Percentiles rank a stretch among this genome's conserved stretches.
Conservation (phyloP, 352 stramenopile genomes). For the Blastocystis sp. region DNA sequence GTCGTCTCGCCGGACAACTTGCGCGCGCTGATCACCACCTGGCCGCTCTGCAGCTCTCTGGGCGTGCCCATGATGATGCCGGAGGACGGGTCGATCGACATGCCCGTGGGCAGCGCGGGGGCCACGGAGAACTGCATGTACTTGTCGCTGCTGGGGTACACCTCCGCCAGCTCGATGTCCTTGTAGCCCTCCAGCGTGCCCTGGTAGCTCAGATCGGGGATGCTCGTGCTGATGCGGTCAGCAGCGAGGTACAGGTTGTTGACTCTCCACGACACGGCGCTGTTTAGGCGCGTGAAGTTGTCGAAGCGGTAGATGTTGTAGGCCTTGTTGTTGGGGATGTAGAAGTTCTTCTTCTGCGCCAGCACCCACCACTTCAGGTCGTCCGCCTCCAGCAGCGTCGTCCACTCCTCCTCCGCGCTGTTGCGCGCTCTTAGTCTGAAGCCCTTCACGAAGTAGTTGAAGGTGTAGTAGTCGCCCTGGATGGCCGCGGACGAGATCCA, state of each 20-base stretch:
- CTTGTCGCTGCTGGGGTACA: background rate
- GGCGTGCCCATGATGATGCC: slow-evolving; percentile 32
- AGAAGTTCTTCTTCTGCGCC: background rate
- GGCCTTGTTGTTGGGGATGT: background rate
- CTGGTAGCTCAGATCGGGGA: slow-evolving; percentile 15
- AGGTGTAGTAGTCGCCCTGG: background rate
- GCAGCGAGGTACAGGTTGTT: background rate
- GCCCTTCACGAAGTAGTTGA: background rate
- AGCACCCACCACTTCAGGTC: slow-evolving; percentile 10
- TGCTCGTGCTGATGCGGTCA: background rate
- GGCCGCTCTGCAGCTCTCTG: background rate
- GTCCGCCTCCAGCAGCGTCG: background rate
- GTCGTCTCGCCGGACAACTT: slow-evolving; percentile 22
- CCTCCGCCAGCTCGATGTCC: slow-evolving; percentile 31
- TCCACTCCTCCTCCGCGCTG: slow-evolving; percentile 11
- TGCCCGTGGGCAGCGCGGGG: background rate
- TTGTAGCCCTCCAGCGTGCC: background rate
- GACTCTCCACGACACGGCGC: background rate
- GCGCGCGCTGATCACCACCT: background rate
- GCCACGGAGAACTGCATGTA: background rate
- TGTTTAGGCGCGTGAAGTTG: background rate
- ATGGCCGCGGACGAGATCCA: slow-evolving; percentile 24
- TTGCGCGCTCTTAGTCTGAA: slow-evolving; percentile 3
- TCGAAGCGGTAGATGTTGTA: slow-evolving; percentile 48
- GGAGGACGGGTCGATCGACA: background rate